A percentile compares a stretch with the other conserved stretches of the same genome.
Conservation (phyloP, 139 green algal species). For the Auxenochlorella pyrenoidosa region DNA sequence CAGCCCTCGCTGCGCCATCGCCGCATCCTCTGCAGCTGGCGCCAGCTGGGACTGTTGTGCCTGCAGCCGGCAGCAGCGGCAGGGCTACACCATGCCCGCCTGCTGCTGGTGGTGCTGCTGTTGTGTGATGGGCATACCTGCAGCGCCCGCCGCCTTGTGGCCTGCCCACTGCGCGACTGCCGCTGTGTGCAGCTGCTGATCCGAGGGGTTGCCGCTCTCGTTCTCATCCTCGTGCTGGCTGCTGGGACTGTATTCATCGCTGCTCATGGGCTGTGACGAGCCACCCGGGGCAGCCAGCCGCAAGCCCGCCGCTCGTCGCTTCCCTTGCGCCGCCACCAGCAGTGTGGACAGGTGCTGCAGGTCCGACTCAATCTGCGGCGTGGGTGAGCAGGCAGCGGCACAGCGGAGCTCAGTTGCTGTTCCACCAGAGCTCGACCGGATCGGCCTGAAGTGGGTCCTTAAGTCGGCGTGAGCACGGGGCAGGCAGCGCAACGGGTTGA, state of each 20-base stretch:
- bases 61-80: not conserved
- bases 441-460: no score
- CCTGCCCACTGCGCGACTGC: not conserved
- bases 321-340: not conserved
- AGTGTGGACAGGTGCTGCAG: not conserved
- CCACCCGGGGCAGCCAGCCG: not conserved
- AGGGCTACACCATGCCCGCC: conserved; percentile 1
- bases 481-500: no score
- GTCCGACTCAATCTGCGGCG: conserved; percentile 8
- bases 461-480: no score
- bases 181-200: conserved; percentile 1
- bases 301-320: not conserved
- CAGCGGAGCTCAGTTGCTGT: no score
- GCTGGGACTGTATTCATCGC: conserved; percentile 16
- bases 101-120: conserved; percentile 8
- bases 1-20: no score
- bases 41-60: no score
- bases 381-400: no score
- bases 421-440: no score
- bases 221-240: conserved; percentile 18
- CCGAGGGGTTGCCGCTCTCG: conserved; percentile 18
- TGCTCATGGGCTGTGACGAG: not conserved
- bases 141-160: not conserved
- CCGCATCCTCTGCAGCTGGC: no score
- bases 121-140: not conserved